Conservation (phyloP, 139 green algal species). For the Chlamydomonas sp. region DNA sequence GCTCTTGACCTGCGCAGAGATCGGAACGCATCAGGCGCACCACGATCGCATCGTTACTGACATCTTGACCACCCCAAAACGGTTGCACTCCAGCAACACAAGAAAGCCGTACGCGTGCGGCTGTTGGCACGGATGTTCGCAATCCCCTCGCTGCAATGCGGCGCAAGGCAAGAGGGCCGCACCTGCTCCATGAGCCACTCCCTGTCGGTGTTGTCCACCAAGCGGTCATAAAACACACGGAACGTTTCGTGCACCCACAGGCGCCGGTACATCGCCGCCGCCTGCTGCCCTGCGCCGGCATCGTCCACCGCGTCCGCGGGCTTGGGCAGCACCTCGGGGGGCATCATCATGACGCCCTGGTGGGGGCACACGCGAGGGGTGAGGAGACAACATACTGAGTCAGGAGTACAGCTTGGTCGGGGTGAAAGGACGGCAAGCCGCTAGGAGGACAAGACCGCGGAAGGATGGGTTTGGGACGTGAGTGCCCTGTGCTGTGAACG, state of each 20-base stretch:
- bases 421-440: neutral
- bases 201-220: slow-evolving; percentile 76
- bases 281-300: slow-evolving; percentile 37
- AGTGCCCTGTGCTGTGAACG: no score
- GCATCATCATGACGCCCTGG: slow-evolving; percentile 52
- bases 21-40: no score
- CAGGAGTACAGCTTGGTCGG: no score
- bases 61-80: no score
- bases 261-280: slow-evolving; percentile 61
- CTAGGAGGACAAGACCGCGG: no score
- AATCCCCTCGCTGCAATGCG: no score
- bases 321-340: slow-evolving; percentile 20
- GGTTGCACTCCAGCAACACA: no score
- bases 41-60: no score
- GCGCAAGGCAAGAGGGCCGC: neutral
- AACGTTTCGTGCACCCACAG: slow-evolving; percentile 84
- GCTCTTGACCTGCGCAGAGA: slow-evolving; percentile 32
- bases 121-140: no score
- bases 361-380: neutral
- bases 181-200: slow-evolving; percentile 72
- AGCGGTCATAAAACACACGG: slow-evolving; percentile 81
- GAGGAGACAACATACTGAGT: no score
- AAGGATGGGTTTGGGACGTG: no score
- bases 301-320: slow-evolving; percentile 40
- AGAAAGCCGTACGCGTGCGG: no score